These are phyloP conservation scores for Schoenoplectus triqueter DNA, from an alignment of 202 grass and related monocot species.

Conservation along the genomic window DNA sequence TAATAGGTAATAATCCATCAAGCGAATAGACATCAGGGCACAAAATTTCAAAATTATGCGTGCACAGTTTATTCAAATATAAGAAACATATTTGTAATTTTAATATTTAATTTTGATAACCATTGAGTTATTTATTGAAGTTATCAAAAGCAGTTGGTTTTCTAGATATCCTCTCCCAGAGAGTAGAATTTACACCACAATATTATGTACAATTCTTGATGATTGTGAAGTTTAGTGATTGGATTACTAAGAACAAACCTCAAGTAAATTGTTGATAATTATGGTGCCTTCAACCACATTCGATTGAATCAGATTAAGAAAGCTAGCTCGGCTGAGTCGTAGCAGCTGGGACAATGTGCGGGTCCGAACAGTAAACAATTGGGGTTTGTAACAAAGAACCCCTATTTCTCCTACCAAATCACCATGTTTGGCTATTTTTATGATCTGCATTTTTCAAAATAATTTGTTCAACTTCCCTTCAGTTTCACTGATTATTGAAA, in stretches of 20 bases:
- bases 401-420: slow-evolving; percentile 95
- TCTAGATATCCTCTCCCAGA: background rate
- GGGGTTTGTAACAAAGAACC: slow-evolving; percentile 91
- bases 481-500: background rate
- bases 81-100: background rate
- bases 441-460: slow-evolving; percentile 50
- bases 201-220: no score
- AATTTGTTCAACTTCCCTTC: slow-evolving; percentile 33
- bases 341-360: slow-evolving; percentile 87
- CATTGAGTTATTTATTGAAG: background rate
- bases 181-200: background rate
- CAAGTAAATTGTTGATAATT: slow-evolving; percentile 95
- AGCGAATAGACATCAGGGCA: background rate
- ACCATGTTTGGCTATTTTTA: slow-evolving; percentile 56
- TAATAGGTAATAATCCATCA: background rate
- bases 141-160: background rate
- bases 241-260: slow-evolving; percentile 46
- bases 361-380: slow-evolving; percentile 89
- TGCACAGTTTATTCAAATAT: background rate
- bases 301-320: slow-evolving; percentile 87
- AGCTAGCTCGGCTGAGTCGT: slow-evolving; percentile 73
- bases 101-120: background rate
- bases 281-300: slow-evolving; percentile 92
- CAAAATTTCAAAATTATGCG: no score
- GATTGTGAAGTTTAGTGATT: background rate